Base-by-base conservation (phyloP, 345 rosid genomes). In the Balakata baccata region DNA sequence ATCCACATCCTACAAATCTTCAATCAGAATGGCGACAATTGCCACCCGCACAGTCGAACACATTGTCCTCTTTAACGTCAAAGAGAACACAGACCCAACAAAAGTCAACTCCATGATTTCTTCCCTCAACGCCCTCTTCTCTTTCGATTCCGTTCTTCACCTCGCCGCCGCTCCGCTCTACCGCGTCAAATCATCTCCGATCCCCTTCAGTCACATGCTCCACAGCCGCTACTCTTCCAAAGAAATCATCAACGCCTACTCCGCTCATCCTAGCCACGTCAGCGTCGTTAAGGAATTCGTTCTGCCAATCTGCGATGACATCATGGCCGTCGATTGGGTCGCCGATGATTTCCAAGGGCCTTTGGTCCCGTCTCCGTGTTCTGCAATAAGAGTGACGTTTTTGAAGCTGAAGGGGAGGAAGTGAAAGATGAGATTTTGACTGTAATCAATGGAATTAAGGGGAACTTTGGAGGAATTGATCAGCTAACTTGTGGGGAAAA, bases 271-370 rank as follows among this genome's bases (percentile, higher is more conserved):
- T 4, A 74, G 75, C 68, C 96, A 90, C 88, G 68, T 87, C 68
- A 50, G 75, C 58, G 88, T 83, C 57, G 97, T 87, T 41, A 84
- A 84, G 41, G 89, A 89, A 53, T 75, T 75, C 39, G 90, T 88
- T n/a, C 70, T 80, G 41, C 92, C 97, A 11, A 80, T 86, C 63
- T 87, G 92, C 71, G 94, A 93, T 8, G 97, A 90, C 81, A 0
- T 90, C 77, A 85, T 91, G 92, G 94, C 98, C 72, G 87, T 90
- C 74, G 96, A 94, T 72, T 94, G 92, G 92, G 79, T 92, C 51
- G 84, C 84, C 45, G 84, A 84, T 59, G 82, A 69, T 25, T 68
- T 74, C 60, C 80, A 82, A 1, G 69, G 64, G 14, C 72, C 79
- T 1, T 4, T 84, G 20, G 78, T 77, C 1, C 71, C 80, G 6